Percentiles rank a stretch among this genome's conserved stretches.
These are phyloP conservation scores for Fusarium chaquense DNA, from an alignment of 2,329 filamentous ascomycete genomes.

Conservation along the genomic window DNA sequence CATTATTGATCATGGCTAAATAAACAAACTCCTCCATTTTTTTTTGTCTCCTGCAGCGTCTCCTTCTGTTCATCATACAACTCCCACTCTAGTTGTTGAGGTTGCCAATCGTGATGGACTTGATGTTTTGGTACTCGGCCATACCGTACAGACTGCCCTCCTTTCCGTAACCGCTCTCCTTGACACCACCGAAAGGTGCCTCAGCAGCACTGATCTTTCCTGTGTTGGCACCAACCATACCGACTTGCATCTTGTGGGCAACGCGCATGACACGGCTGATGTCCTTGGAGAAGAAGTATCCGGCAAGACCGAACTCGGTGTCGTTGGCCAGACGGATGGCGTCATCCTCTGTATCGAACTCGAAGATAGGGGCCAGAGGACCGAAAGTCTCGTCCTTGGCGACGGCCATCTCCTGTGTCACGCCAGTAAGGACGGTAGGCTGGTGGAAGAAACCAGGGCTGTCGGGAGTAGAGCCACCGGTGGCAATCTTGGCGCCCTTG, in stretches of 20 bases:
- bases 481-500: conserved; percentile 69
- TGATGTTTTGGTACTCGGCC: conserved; percentile 61
- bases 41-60: not conserved
- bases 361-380: conserved; percentile 47
- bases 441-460: conserved; percentile 74
- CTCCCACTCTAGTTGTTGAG: conserved; percentile 36
- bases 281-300: conserved; percentile 53
- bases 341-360: conserved; percentile 55
- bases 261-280: conserved; percentile 58
- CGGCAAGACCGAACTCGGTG: conserved; percentile 55
- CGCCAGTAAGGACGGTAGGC: conserved; percentile 75
- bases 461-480: conserved; percentile 73
- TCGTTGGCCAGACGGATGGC: conserved; percentile 55
- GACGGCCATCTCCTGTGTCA: conserved; percentile 49
- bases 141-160: conserved; percentile 60
- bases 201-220: conserved; percentile 52
- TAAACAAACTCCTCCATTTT: conserved; percentile 31
- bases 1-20: conserved; percentile 45
- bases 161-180: conserved; percentile 54
- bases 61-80: conserved; percentile 3
- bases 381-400: conserved; percentile 52
- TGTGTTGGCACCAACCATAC: conserved; percentile 71
- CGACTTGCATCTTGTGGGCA: conserved; percentile 68
- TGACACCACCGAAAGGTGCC: conserved; percentile 53
- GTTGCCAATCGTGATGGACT: conserved; percentile 55